Evolutionary conservation across 2,329 filamentous ascomycete species (phyloP).

Genomic region (Gyromitra esculenta): DNA sequence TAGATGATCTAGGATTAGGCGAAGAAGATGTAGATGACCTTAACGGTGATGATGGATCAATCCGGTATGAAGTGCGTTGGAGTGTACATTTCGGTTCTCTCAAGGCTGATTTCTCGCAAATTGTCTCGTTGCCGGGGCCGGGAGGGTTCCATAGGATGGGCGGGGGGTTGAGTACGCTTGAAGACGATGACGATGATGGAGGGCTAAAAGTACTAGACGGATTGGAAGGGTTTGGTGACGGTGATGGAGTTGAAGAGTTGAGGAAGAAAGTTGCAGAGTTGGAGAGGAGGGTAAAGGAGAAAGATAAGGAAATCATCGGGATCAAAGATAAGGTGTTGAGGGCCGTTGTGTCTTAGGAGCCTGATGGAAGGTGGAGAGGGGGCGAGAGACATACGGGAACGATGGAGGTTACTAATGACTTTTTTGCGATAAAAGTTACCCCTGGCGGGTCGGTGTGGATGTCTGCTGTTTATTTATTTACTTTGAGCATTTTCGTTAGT

Average conservation of each 20-base stretch:
- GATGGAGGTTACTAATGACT: constrained; percentile 25
- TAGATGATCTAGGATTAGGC: constrained; percentile 45
- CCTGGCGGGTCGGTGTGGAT: constrained; percentile 42
- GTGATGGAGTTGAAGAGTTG: constrained; percentile 61
- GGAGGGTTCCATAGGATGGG: constrained; percentile 58
- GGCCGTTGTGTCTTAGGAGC: constrained; percentile 45
- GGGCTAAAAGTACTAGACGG: constrained; percentile 54
- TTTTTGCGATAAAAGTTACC: constrained; percentile 24
- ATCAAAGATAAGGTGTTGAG: constrained; percentile 64
- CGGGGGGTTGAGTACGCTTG: constrained; percentile 49
- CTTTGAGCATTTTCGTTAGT: not conserved
- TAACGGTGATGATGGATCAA: constrained; percentile 58
- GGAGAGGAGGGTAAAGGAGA: constrained; percentile 69
- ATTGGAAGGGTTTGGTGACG: constrained; percentile 52
- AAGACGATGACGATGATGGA: constrained; percentile 41
- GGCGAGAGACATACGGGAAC: not conserved
- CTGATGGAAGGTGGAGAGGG: no score
- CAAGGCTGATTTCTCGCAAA: constrained; percentile 66
- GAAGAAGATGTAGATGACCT: constrained; percentile 42
- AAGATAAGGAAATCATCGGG: constrained; percentile 66
- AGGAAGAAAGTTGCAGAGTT: constrained; percentile 68
- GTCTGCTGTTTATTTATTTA: constrained; percentile 28
- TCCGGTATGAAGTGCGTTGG: constrained; percentile 68
- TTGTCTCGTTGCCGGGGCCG: constrained; percentile 63
- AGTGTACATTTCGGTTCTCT: constrained; percentile 68